Evolutionary conservation across 2,329 filamentous ascomycete genomes (phyloP).

Genomic region (Lojkania enalia): DNA sequence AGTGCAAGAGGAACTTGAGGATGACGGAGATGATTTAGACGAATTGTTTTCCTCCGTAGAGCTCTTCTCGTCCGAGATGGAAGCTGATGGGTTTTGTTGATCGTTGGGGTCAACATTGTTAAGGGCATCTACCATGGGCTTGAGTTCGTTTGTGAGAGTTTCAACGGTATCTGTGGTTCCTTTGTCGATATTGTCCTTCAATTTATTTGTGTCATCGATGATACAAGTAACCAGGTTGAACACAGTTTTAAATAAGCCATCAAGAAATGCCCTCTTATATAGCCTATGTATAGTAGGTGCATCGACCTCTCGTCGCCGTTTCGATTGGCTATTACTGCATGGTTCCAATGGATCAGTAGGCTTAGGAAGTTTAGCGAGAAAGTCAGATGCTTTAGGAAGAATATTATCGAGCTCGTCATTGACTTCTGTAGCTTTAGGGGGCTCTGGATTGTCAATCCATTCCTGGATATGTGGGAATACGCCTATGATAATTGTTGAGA

Average conservation of each 20-base stretch:
- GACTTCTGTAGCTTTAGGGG: constrained; percentile 1
- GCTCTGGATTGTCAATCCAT: constrained; percentile 9
- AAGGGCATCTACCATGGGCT: constrained; percentile 12
- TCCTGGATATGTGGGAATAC: constrained; percentile 6
- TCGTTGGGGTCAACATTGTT: constrained; percentile 7
- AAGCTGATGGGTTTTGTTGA: constrained; percentile 1
- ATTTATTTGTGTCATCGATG: constrained; percentile 10
- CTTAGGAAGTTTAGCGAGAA: constrained; percentile 9
- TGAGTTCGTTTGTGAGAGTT: constrained; percentile 2
- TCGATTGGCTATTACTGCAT: constrained; percentile 7
- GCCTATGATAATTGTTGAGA: constrained; percentile 9
- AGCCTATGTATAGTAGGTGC: background rate
- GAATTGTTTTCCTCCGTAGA: constrained; percentile 7
- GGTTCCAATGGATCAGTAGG: constrained; percentile 9
- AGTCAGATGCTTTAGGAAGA: constrained; percentile 8
- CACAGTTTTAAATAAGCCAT: constrained; percentile 11
- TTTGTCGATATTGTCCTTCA: constrained; percentile 8
- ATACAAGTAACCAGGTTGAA: constrained; percentile 10
- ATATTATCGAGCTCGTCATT: constrained; percentile 5
- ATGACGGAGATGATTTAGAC: too few relatives aligned
- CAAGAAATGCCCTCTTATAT: constrained; percentile 8
- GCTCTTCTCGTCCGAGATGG: constrained; percentile 1
- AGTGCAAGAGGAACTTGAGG: constrained; percentile 11
- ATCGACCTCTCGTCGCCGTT: background rate
- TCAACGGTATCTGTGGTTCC: constrained; percentile 4